A percentile compares a stretch with the other conserved stretches of the same genome.
These are phyloP conservation scores for Dimocarpus longan DNA, from an alignment of 345 rosid species.

Conservation along the genomic window DNA sequence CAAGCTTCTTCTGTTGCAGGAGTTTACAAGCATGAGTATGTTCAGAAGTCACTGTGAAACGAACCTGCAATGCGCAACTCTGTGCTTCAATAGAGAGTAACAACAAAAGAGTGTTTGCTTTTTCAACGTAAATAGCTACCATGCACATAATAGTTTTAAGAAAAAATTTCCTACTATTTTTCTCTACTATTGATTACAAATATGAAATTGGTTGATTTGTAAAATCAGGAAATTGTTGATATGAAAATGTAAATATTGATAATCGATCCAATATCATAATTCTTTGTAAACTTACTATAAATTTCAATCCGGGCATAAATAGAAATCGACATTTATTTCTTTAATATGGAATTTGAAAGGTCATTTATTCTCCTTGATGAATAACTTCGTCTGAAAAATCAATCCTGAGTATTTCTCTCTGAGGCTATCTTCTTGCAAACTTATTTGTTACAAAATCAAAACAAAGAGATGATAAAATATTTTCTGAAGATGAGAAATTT, in stretches of 20 bases:
- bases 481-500: constrained; percentile 1
- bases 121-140: no score
- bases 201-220: neutral
- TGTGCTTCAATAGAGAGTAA: neutral
- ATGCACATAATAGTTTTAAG: neutral
- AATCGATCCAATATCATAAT: no score
- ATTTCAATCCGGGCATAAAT: no score
- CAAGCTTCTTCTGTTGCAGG: neutral
- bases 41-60: neutral
- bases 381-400: neutral
- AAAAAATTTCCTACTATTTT: no score
- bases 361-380: neutral
- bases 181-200: neutral
- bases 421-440: neutral
- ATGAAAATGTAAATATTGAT: no score
- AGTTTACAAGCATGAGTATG: neutral
- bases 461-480: constrained; percentile 26
- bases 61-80: neutral
- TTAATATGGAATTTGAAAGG: neutral
- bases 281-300: no score
- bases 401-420: neutral
- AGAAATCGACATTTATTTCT: no score
- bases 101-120: neutral
- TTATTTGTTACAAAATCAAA: constrained; percentile 27
- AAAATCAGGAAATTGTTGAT: neutral